Percentiles rank a stretch among this genome's conserved stretches.
Conservation (phyloP, 78 protist species). For the Bodo saltans region DNA sequence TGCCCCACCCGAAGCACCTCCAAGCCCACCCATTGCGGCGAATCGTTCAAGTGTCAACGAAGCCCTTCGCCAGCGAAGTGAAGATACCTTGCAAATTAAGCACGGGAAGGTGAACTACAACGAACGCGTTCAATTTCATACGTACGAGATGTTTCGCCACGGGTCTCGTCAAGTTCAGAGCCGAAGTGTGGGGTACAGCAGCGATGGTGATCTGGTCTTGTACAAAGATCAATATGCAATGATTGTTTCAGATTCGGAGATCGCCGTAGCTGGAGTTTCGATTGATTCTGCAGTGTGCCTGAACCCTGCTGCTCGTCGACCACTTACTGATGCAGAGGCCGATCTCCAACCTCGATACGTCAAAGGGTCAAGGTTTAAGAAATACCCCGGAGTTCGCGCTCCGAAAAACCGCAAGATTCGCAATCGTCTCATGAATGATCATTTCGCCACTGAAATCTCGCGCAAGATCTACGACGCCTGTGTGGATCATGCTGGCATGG, state of each 20-base stretch:
- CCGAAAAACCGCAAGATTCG: not conserved
- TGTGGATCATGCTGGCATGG: not conserved
- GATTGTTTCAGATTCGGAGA: too few relatives aligned
- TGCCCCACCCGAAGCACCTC: too few relatives aligned
- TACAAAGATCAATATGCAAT: too few relatives aligned
- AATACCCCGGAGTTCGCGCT: not conserved
- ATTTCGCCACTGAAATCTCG: not conserved
- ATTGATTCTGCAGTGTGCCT: not conserved
- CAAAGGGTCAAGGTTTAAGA: too few relatives aligned
- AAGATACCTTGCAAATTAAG: too few relatives aligned
- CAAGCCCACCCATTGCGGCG: too few relatives aligned
- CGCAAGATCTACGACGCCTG: not conserved
- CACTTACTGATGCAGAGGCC: not conserved
- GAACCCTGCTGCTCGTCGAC: not conserved
- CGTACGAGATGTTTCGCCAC: not conserved
- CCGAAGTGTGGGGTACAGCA: not conserved
- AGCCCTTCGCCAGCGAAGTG: too few relatives aligned
- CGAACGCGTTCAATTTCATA: not conserved
- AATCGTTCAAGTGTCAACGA: too few relatives aligned
- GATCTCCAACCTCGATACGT: too few relatives aligned
- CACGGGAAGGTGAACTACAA: not conserved
- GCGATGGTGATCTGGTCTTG: not conserved
- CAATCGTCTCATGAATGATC: not conserved
- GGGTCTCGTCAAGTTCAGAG: not conserved
- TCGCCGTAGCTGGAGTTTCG: not conserved